Conservation (phyloP, 2,329 filamentous ascomycete species). For the Nothophaeocryptopus gaeumannii region DNA sequence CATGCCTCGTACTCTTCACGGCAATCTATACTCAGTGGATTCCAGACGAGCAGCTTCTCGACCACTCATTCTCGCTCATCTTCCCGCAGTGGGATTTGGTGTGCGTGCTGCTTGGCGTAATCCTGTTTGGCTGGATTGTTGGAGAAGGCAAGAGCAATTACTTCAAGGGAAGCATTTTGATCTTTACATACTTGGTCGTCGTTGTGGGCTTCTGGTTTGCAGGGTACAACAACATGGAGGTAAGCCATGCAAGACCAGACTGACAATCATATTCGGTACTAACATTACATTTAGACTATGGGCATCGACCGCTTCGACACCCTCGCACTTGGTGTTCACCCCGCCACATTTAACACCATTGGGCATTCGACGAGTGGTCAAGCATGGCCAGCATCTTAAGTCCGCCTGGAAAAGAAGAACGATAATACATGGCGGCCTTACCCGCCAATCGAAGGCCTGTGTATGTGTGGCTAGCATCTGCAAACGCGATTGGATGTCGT, state of each 20-base stretch:
- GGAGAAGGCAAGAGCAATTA: constrained; percentile 99
- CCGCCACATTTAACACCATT: constrained; percentile 21
- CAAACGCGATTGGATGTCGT: too few species aligned
- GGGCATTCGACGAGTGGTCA: constrained; percentile 19
- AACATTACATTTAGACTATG: constrained; percentile 20
- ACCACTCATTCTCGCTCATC: constrained; percentile 76
- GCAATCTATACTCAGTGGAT: constrained; percentile 65
- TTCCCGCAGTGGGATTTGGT: constrained; percentile 99
- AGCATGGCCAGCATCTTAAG: constrained; percentile 3
- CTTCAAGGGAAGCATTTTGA: constrained; percentile 95
- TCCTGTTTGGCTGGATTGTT: constrained; percentile 95
- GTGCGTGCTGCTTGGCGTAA: constrained; percentile 91
- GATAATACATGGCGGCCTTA: too few species aligned
- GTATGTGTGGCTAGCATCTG: too few species aligned
- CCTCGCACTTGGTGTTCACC: constrained; percentile 20
- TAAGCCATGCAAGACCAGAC: constrained; percentile 20
- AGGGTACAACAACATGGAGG: constrained; percentile 56
- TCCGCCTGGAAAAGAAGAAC: too few species aligned
- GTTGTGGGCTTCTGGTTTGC: constrained; percentile 89
- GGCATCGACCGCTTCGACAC: constrained; percentile 26
- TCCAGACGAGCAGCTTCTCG: constrained; percentile 51
- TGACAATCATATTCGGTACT: neutral
- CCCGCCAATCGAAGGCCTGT: too few species aligned
- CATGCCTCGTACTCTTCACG: constrained; percentile 86
- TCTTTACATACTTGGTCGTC: constrained; percentile 90